Percentiles rank a stretch among this genome's conserved stretches.
These are phyloP conservation scores for Colletotrichum phormii DNA, from an alignment of 2,329 filamentous ascomycete species.

Conservation along the genomic window DNA sequence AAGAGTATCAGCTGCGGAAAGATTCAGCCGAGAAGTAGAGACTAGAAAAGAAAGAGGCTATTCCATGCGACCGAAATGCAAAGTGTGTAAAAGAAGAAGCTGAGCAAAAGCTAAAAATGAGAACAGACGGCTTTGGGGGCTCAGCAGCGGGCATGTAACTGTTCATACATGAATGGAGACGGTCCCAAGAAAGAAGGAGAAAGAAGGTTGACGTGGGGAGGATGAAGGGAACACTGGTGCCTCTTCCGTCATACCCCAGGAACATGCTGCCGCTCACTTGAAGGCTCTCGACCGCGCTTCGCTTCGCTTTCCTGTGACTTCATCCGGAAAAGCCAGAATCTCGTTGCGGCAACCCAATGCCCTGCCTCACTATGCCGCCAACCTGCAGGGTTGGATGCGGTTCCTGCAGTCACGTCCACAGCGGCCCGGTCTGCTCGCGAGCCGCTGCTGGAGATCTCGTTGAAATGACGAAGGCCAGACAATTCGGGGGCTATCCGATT, in stretches of 20 bases:
- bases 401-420: conserved; percentile 36
- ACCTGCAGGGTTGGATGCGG: conserved; percentile 29
- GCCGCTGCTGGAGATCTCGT: conserved; percentile 26
- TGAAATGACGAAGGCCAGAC: conserved; percentile 28
- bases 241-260: conserved; percentile 20
- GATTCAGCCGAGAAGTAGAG: conserved; percentile 19
- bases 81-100: conserved; percentile 27
- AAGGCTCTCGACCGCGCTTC: conserved; percentile 15
- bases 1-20: conserved; percentile 15
- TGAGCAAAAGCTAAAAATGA: conserved; percentile 23
- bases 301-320: conserved; percentile 10
- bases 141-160: conserved; percentile 29
- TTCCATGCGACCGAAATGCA: conserved; percentile 20
- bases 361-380: conserved; percentile 35
- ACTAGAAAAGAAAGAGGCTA: conserved; percentile 28
- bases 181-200: conserved; percentile 7
- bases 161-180: conserved; percentile 32
- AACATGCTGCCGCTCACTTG: background rate
- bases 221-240: conserved; percentile 4
- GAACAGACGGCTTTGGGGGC: conserved; percentile 17
- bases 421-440: conserved; percentile 30
- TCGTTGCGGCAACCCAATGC: conserved; percentile 27
- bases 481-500: conserved; percentile 10
- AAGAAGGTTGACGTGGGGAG: conserved; percentile 8
- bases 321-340: conserved; percentile 23